These are phyloP conservation scores for Globisporangium paroecandrum DNA, from an alignment of 352 stramenopile species.

Conservation along the genomic window DNA sequence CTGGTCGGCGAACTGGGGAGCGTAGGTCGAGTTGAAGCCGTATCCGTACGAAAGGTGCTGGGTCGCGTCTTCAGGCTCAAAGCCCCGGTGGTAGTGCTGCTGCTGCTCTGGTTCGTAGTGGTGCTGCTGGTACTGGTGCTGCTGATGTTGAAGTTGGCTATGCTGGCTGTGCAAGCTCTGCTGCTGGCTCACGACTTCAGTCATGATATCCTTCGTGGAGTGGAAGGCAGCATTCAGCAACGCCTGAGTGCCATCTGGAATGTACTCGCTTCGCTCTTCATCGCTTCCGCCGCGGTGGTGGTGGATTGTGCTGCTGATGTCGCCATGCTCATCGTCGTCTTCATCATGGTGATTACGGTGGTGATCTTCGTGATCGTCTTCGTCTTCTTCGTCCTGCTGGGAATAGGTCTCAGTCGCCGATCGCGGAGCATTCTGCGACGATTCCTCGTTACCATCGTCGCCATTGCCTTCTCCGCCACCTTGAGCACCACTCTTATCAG, in stretches of 20 bases:
- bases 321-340: slow-evolving; percentile 17
- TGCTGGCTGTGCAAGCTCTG: slow-evolving; percentile 20
- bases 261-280: slow-evolving; percentile 31
- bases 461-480: background rate
- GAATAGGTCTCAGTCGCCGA: background rate
- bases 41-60: slow-evolving; percentile 27
- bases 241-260: slow-evolving; percentile 57
- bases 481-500: slow-evolving; percentile 8
- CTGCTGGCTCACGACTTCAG: slow-evolving; percentile 54
- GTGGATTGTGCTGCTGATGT: slow-evolving; percentile 19
- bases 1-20: slow-evolving; percentile 27
- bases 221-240: slow-evolving; percentile 68
- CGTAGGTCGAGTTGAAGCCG: slow-evolving; percentile 22
- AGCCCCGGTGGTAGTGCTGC: slow-evolving; percentile 42
- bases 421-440: background rate
- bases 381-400: slow-evolving; percentile 14
- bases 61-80: slow-evolving; percentile 64
- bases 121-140: slow-evolving; percentile 31
- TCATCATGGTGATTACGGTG: slow-evolving; percentile 3
- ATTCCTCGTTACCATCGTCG: slow-evolving; percentile 10
- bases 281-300: slow-evolving; percentile 11
- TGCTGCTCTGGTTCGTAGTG: slow-evolving; percentile 23
- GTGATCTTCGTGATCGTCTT: slow-evolving; percentile 9
- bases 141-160: slow-evolving; percentile 28
- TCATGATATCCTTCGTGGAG: slow-evolving; percentile 75